Evolutionary conservation across 768 basidiomycete species (phyloP), one percentile per base, ranked within the genome.

Genomic region (Boletus huronensis): DNA sequence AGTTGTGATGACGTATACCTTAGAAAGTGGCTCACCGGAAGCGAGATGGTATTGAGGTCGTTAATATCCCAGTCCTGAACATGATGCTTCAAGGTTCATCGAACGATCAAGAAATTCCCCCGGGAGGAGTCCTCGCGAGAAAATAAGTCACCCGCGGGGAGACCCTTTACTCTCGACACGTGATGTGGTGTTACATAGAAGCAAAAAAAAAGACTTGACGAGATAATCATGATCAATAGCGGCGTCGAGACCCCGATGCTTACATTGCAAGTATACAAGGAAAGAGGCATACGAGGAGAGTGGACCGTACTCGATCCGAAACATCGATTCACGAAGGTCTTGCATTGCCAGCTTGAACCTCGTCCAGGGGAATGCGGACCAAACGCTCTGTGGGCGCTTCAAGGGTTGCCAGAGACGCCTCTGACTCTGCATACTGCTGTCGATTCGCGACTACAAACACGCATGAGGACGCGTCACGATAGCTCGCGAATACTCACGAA

Each of bases 331-430:
- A 61, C 7, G 53, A 55, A 9, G 55, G 29, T 26, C 48, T 54
- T 39, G 63, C 1, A 25, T 39, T 55, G 26, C 65, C 54, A 5
- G 66, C 57, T 52, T 82, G 79, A 40, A 89, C 64, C 40, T 86
- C 85, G 51, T 89, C 87, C 34, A 88, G 75, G 0, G 87, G 85
- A 10, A 90, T 78, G n/a, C 87, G 85, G 26, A 90, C 86, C 29
- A 90, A 74, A 48, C 83, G 79, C 61, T 87, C 81, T 40, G 86
- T 85, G 8, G 73, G 70, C 1, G 54, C 66, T 51, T 54, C 58
- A 10, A 57, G 34, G 31, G 14, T 40, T 5, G 35, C 32, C 9
- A 57, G 51, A 36, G 59, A 64, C 3, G 74, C 67, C n/a, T 64
- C 64, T 3, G 53, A 58, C 13, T 63, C 58, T 19, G 58, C 60